A percentile compares a stretch with the other conserved stretches of the same genome.
phyloP scores from a whole-genome alignment of 495 filamentous ascomycete species.

The Xylaria acuta region DNA sequence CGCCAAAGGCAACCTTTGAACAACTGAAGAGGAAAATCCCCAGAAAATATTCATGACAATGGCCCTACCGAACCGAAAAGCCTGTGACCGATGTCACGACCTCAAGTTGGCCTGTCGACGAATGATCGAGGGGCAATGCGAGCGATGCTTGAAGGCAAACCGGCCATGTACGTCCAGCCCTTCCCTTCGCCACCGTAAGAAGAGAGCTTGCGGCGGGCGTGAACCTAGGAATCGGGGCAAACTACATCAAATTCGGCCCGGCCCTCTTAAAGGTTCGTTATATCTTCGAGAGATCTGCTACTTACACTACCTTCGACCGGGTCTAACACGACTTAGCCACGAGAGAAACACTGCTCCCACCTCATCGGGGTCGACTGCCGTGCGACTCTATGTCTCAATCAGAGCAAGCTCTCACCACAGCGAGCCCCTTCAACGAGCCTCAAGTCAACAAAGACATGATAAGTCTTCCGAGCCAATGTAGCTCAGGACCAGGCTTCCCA shows the following conservation, averaged over 20 bases:
- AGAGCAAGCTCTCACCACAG: background rate
- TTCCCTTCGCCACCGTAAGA: constrained; percentile 16
- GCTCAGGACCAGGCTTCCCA: background rate
- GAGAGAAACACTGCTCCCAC: background rate
- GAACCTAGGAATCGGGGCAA: background rate
- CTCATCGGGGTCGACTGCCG: background rate
- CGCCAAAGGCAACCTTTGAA: background rate
- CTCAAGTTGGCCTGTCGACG: constrained; percentile 13
- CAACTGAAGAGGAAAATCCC: background rate
- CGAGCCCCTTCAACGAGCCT: background rate
- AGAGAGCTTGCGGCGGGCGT: background rate
- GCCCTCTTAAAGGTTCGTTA: background rate
- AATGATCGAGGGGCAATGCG: background rate
- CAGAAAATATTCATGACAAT: background rate
- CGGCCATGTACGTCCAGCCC: constrained; percentile 7
- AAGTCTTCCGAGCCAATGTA: background rate
- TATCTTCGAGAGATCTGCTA: background rate
- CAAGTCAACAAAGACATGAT: background rate
- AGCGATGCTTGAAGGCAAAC: constrained; percentile 10
- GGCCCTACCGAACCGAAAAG: constrained; percentile 10
- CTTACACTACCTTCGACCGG: background rate
- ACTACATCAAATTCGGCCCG: constrained; percentile 8
- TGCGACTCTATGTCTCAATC: constrained; percentile 17
- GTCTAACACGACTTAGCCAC: background rate
- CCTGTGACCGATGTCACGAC: constrained; percentile 20